Evolutionary conservation across 371 early-diverging fungal species (phyloP), one percentile per base, ranked within the genome.

Genomic region (Capillidium rhysosporum): DNA sequence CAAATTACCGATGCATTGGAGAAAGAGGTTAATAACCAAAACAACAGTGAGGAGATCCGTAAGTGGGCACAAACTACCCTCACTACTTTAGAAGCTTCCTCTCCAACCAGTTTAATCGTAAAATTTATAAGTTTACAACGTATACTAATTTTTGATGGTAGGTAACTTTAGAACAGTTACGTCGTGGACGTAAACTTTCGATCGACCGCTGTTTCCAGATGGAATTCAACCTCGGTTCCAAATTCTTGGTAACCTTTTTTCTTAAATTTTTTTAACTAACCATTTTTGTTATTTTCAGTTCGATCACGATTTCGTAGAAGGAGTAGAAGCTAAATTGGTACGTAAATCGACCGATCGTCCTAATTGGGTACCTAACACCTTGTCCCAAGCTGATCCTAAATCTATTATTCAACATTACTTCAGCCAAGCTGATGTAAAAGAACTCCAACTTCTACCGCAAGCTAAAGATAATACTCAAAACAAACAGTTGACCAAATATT

Each of bases 81-180:
- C 30, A 69, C 67, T 18, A 67, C 67, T 14, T 62, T 97, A 49
- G 63, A 65, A 40, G 56, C 49, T 20, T 72, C 84, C 70, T 92
- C 92, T 8, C 94, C 95, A 7, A 85, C 87, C 1, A 84, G 86
- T 34, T 72, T 93, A 64, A 90, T 89, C 70, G 72, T 73, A 14
- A 39, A 45, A 18, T 39, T n/a, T n/a, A 23, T 44, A 18, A 49
- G 24, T 47, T 25, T 29, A 52, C 3, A 45, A 21, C 29, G 45
- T 39, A 4, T n/a, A 34, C 8, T 21, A 24, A 54, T 3, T 46
- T 30, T 29, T 52, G 46, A 12, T 49, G 5, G 2, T 40, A 69
- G 67, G 79, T 92, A 23, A 87, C 91, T 0, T 70, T 92, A 41
- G 72, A 74, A 55, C 84, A 86, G 66, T 65, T 95, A 41, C 78